Evolutionary conservation across 768 basidiomycete genomes (phyloP).

Genomic region (Russula brevipes): DNA sequence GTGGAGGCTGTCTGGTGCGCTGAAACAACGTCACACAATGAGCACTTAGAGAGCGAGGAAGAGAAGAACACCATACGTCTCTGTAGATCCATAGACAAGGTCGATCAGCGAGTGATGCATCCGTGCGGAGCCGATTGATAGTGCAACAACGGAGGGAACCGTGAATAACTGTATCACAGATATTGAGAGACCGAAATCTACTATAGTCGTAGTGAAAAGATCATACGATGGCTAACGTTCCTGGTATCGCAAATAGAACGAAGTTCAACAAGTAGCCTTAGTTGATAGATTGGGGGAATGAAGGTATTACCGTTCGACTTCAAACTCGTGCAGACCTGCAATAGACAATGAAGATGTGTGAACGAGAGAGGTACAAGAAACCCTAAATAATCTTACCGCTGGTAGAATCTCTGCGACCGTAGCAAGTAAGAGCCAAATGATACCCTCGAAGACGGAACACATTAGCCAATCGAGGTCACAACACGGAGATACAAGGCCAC

Average conservation of each 20-base stretch:
- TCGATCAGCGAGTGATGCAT: constrained; percentile 1
- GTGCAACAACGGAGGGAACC: background rate
- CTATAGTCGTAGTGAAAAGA: background rate
- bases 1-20: background rate
- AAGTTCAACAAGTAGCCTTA: too few species aligned
- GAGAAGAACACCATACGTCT: background rate
- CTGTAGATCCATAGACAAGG: background rate
- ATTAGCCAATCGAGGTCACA: background rate
- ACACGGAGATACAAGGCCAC: too few species aligned
- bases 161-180: constrained; percentile 1
- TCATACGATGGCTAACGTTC: background rate
- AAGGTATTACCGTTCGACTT: background rate
- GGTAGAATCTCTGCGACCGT: background rate
- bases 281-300: background rate
- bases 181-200: background rate
- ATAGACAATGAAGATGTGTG: background rate
- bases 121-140: constrained; percentile 1
- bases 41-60: background rate
- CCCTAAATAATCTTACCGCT: background rate
- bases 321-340: constrained; percentile 3
- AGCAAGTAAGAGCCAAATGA: constrained; percentile 11
- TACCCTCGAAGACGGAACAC: background rate
- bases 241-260: background rate
- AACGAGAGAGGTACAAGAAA: background rate
- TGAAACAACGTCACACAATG: background rate